Evolutionary conservation across 1,284 basidiomycete genomes (phyloP).

Genomic region (Austroboletus rostrupii): DNA sequence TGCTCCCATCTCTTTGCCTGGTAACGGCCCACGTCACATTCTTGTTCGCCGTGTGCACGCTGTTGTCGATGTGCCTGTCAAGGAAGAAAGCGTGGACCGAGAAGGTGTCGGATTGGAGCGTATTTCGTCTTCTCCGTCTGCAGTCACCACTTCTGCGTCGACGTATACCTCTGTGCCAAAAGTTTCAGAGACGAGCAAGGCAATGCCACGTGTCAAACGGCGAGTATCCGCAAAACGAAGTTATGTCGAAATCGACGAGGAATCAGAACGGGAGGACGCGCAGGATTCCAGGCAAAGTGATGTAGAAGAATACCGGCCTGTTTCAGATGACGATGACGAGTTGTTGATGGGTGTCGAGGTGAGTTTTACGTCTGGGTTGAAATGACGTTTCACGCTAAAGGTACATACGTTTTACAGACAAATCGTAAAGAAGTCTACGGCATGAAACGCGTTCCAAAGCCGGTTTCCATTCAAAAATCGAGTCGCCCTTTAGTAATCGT

Average conservation of each 20-base stretch:
- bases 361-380: conserved; percentile 10
- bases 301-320: conserved; percentile 16
- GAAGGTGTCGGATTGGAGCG: conserved; percentile 14
- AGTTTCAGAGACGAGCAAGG: conserved; percentile 3
- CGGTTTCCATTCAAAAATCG: conserved; percentile 7
- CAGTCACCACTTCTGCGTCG: conserved; percentile 13
- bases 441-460: conserved; percentile 20
- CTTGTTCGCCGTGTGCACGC: conserved; percentile 44
- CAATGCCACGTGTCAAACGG: conserved; percentile 18
- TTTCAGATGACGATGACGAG: conserved; percentile 52
- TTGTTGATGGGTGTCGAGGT: conserved; percentile 53
- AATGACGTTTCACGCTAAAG: conserved; percentile 5
- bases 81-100: conserved; percentile 38
- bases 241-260: conserved; percentile 32
- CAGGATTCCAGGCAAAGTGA: conserved; percentile 22
- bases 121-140: conserved; percentile 12
- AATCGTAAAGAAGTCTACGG: conserved; percentile 36
- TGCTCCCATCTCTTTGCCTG: conserved; percentile 2
- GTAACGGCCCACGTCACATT: conserved; percentile 19
- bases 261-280: conserved; percentile 16
- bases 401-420: conserved; percentile 21
- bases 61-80: conserved; percentile 41
- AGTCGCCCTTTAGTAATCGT: conserved; percentile 3
- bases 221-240: conserved; percentile 24
- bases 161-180: conserved; percentile 11